These are phyloP conservation scores for Phytomonas francai DNA, from an alignment of 208 protist genomes.

Conservation along the genomic window DNA sequence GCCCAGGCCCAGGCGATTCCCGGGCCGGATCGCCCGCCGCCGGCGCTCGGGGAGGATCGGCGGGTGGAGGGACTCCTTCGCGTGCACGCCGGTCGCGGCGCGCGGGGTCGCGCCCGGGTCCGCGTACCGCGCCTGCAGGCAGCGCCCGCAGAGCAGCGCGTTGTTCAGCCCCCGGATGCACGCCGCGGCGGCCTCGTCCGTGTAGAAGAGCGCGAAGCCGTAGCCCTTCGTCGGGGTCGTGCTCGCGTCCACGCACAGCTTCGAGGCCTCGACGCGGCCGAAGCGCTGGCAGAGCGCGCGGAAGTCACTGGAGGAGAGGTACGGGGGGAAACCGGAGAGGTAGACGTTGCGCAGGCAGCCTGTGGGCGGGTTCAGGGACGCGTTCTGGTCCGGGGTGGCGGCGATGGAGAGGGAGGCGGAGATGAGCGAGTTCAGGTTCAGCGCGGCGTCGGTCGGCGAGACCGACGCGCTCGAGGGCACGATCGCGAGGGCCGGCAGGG, in stretches of 20 bases:
- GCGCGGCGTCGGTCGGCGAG: slow-evolving; percentile 1
- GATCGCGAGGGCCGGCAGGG: not conserved
- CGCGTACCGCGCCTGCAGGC: slow-evolving; percentile 44
- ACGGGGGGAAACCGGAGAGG: slow-evolving; percentile 50
- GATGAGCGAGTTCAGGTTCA: not conserved
- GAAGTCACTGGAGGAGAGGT: slow-evolving; percentile 27
- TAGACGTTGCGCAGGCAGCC: slow-evolving; percentile 80
- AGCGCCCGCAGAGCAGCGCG: slow-evolving; percentile 19
- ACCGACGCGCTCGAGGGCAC: not conserved
- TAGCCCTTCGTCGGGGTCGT: too few relatives aligned
- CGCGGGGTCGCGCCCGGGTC: slow-evolving; percentile 40
- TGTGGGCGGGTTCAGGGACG: too few relatives aligned
- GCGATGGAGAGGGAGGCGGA: not conserved
- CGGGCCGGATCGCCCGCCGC: not conserved
- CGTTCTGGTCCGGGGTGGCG: too few relatives aligned
- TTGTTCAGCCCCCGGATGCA: slow-evolving; percentile 47
- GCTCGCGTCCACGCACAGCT: too few relatives aligned
- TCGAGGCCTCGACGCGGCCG: too few relatives aligned
- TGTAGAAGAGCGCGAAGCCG: slow-evolving; percentile 63
- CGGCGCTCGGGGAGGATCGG: too few relatives aligned
- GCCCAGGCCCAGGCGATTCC: not conserved
- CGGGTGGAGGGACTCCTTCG: too few relatives aligned
- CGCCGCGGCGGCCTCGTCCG: slow-evolving; percentile 26
- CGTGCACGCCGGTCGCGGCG: too few relatives aligned
- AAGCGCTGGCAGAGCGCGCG: too few relatives aligned